Evolutionary conservation across 1,284 basidiomycete genomes (phyloP).

Genomic region (Termitomyces sp.): DNA sequence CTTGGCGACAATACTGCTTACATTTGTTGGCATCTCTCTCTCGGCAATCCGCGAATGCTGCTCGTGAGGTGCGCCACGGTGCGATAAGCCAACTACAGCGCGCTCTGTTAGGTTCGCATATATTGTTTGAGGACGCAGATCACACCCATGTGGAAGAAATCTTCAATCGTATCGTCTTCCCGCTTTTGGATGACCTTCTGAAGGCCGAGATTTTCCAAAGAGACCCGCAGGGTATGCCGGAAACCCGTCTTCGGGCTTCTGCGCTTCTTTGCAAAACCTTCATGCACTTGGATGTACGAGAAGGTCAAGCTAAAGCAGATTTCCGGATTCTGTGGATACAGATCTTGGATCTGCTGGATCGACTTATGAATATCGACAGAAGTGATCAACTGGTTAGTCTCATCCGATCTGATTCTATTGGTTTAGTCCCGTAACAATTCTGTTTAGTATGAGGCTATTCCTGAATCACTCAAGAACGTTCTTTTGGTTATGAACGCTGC

Average conservation of each 20-base stretch:
- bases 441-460: constrained; percentile 83
- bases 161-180: constrained; percentile 90
- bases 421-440: constrained; percentile 12
- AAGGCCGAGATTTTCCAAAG: constrained; percentile 78
- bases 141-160: constrained; percentile 72
- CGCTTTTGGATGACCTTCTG: constrained; percentile 86
- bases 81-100: constrained; percentile 87
- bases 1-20: constrained; percentile 80
- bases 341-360: constrained; percentile 87
- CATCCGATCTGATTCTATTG: background rate
- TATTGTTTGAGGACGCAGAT: constrained; percentile 53
- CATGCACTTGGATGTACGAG: constrained; percentile 85
- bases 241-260: constrained; percentile 84
- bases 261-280: constrained; percentile 92
- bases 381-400: constrained; percentile 79
- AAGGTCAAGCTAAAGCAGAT: constrained; percentile 61
- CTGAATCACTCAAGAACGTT: constrained; percentile 96
- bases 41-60: constrained; percentile 82
- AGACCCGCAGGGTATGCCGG: constrained; percentile 84
- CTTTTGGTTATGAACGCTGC: constrained; percentile 94
- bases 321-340: constrained; percentile 84
- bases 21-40: constrained; percentile 77
- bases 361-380: constrained; percentile 82
- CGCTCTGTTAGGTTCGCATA: constrained; percentile 76
- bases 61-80: constrained; percentile 80